Evolutionary conservation across 495 filamentous ascomycete genomes (phyloP), one percentile per base, ranked within the genome.

Genomic region (Stereocaulon alpinum): DNA sequence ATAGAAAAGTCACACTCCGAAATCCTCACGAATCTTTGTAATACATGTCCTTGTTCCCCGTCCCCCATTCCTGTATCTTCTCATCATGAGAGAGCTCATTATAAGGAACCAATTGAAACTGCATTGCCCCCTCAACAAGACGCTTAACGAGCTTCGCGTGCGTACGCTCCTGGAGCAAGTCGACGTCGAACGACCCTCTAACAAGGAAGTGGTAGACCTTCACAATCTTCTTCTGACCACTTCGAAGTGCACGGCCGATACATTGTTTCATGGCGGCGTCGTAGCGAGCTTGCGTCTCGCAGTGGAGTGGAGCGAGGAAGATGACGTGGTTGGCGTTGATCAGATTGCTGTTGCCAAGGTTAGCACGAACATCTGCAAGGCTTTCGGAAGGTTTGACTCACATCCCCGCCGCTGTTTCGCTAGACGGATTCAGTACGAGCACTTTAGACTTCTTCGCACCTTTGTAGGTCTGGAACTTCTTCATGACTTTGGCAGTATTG

Each of bases 281-380:
- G 61, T 84, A 91, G 14, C 78, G 71, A 30, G 82, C 72, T 51
- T 85, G 76, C 1, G 79, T 74, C 6, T 72, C 63, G 0, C 78
- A 70, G 3, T 84, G 72, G 2, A 82, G 67, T 2, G 89, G 87
- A 0, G 77, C 79, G 12, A 86, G 69, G 67, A 95, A 92, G 52
- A 94, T 78, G 37, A 91, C 74, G 61, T 93, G 89, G 58, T 88
- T 91, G 0, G 88, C 87, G 42, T 79, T 77, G 50, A 84, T 83
- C 3, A 93, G 72, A 65, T 94, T 94, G 20, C 83, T 86, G 62
- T 55, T 47, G 45, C 6, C 6, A 5, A 24, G 10, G 22, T 59
- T 51, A 61, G 47, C 29, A 52, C 20, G 15, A 40, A 20, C n/a
- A 37, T 58, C 18, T 52, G 2, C 24, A 43, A 24, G 24, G 32